phyloP scores from a whole-genome alignment of 2,329 filamentous ascomycete genomes.

The Stemphylium lycopersici region DNA sequence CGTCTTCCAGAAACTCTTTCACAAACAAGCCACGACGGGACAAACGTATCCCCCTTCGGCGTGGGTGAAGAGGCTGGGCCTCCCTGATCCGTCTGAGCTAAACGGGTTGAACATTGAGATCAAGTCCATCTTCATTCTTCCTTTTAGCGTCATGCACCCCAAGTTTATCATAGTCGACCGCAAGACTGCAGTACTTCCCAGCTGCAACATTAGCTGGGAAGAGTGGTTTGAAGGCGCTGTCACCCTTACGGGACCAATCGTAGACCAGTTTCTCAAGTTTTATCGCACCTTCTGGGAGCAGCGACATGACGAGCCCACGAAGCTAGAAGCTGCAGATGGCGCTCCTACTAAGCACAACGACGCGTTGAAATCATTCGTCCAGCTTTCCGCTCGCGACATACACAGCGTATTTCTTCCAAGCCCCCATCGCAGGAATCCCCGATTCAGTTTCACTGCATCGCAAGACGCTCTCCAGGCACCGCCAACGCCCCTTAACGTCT shows the following conservation, averaged over 20 bases:
- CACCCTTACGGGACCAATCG: constrained; percentile 67
- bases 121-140: constrained; percentile 79
- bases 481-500: constrained; percentile 70
- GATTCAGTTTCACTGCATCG: constrained; percentile 57
- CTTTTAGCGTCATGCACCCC: constrained; percentile 86
- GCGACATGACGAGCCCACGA: constrained; percentile 16
- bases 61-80: constrained; percentile 68
- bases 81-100: constrained; percentile 63
- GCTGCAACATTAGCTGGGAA: constrained; percentile 87
- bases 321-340: not conserved
- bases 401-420: constrained; percentile 74
- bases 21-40: constrained; percentile 68
- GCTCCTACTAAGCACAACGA: not conserved
- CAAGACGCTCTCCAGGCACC: constrained; percentile 61
- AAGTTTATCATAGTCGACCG: constrained; percentile 81
- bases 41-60: constrained; percentile 64
- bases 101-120: constrained; percentile 70
- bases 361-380: constrained; percentile 5
- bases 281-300: constrained; percentile 72
- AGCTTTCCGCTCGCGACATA: constrained; percentile 29
- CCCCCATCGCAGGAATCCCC: constrained; percentile 71
- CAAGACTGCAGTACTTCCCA: constrained; percentile 70
- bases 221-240: constrained; percentile 84
- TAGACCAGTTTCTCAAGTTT: constrained; percentile 68
- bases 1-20: constrained; percentile 74